Base-by-base conservation (phyloP, 768 basidiomycete genomes). In the Kwoniella heveanensis region DNA sequence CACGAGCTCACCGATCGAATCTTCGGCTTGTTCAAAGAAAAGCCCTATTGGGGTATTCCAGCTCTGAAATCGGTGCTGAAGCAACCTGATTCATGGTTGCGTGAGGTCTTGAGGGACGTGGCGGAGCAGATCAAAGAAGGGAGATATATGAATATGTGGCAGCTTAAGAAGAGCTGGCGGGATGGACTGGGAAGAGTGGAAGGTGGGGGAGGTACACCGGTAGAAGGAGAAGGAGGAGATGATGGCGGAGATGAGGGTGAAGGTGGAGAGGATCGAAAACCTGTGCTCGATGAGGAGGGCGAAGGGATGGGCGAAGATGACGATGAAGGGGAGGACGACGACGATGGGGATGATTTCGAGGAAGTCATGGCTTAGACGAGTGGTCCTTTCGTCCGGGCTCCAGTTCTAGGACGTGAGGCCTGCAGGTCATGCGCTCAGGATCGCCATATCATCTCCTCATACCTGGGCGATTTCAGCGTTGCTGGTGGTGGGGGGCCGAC, bases 1-100 rank as follows among this genome's bases (percentile, higher is more conserved):
- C 89, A 92, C 81, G 89, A 94, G 74, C 85, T 96, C 8, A 83
- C 92, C 78, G 91, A 96, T 78, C 81, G 88, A 58, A 83, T 96
- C 46, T 94, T 98, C 80, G 70, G 81, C 1, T 83, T 88, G 6
- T 97, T 94, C 83, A 85, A 86, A 63, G 87, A 91, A 64, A 85
- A 85, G 48, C 85, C 88, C n/a, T 87, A 86, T 54, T 97, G 92
- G 92, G 65, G 68, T 51, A 71, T 77, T 9, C 55, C 66, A 17
- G 64, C 71, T 1, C 54, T 77, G 6, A 58, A 67, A 24, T 44
- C 57, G 10, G 65, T 55, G 9, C 50, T 67, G 1, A 54, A 66
- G 39, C 76, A 77, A 53, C 76, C 76, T 30, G 76, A 77, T 27
- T 60, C 61, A 5, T 74, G 62, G 60, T 52, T 77, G 19, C 54